These are phyloP conservation scores for Cyberlindnera suaveolens DNA, from an alignment of 805 yeast genomes.

Conservation along the genomic window DNA sequence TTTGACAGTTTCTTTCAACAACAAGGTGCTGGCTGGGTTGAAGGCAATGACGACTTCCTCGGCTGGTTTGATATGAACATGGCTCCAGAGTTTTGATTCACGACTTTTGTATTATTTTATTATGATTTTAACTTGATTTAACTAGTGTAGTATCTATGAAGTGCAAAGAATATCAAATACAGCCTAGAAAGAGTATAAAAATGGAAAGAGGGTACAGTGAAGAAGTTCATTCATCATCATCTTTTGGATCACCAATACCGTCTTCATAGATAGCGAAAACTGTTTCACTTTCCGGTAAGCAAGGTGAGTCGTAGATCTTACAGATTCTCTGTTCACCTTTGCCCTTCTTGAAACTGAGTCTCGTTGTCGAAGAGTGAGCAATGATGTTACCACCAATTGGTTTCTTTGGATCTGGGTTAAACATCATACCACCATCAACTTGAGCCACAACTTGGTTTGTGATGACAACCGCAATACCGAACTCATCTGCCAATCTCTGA, in stretches of 20 bases:
- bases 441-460: constrained; percentile 97
- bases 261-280: constrained; percentile 94
- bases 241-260: constrained; percentile 93
- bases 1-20: constrained; percentile 67
- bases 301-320: constrained; percentile 93
- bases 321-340: constrained; percentile 89
- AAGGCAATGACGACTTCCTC: constrained; percentile 79
- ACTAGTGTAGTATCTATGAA: neutral
- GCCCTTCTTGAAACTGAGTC: constrained; percentile 86
- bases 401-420: constrained; percentile 94
- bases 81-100: constrained; percentile 50
- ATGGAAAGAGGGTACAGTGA: neutral
- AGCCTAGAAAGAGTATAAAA: neutral
- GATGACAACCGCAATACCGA: constrained; percentile 93
- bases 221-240: constrained; percentile 29
- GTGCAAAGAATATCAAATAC: neutral
- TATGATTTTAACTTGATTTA: constrained; percentile 5
- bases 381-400: constrained; percentile 98
- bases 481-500: constrained; percentile 93
- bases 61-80: constrained; percentile 90
- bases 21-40: constrained; percentile 76
- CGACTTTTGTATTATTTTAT: neutral
- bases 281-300: constrained; percentile 92
- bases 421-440: constrained; percentile 79
- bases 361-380: constrained; percentile 94